Base-by-base conservation (phyloP, 78 protist species). In the Cavenderia fasciculata region DNA sequence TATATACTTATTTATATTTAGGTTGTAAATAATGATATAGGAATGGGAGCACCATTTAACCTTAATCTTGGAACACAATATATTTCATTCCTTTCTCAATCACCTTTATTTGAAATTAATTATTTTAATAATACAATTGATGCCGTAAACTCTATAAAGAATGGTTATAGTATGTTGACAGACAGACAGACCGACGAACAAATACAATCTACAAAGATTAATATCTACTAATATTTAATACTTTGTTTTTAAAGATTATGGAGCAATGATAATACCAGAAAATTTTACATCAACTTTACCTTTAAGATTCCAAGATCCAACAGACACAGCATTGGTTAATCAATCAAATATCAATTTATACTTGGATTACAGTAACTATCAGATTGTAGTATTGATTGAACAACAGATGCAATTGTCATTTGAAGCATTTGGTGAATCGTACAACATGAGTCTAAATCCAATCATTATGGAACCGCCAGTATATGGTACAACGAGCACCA, bases 361-460 rank as follows among this genome's bases (percentile, higher is more conserved):
- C 27, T 29, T 72, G 69, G 90, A 84, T 69, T 72, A 47, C 21
- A 57, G 78, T 33, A 84, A 69, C 23, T 84, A 69, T 59, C 84
- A 84, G 43, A 84, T 84, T 14, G 59, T 72, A 4, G 8, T 69
- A 7, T 21, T 61, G 3, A 40, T 84, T 27, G 69, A 66, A 21
- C 62, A 41, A 51, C 66, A 84, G 18, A 33, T 84, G 10, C 49
- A 47, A 31, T 27, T 44, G 1, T 12, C 66, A 0, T 84, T 84
- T 52, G 74, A 74, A 47, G 0, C 18, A 8, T 57, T 74, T 2
- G 84, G 31, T 1, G 6, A 19, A 27, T 1, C 12, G 6, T 23
- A 12, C 8, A 74, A 74, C 16, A 57, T 74, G 6, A 40, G 69
- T 23, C 16, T 74, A 18, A 74, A 74, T 31, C 84, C 84, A 23